Evolutionary conservation across 805 yeast genomes (phyloP).

Genomic region (Kazachstania martiniae): DNA sequence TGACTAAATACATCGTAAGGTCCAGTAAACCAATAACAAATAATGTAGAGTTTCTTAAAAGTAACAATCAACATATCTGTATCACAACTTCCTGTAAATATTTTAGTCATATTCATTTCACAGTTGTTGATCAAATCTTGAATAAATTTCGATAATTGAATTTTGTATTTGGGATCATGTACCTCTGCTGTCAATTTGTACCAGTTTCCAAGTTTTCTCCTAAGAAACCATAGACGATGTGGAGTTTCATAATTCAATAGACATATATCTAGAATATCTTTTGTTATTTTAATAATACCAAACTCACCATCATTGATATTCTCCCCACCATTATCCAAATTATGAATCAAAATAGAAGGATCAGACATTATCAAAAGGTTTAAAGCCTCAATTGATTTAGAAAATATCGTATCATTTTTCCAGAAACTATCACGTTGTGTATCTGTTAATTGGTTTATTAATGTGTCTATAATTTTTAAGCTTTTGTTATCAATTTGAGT

Average conservation of each 20-base stretch:
- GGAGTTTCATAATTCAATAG: constrained; percentile 7
- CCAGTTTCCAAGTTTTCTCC: constrained; percentile 20
- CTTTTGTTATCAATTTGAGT: constrained; percentile 10
- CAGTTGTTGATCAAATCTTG: constrained; percentile 5
- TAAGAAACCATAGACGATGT: constrained; percentile 19
- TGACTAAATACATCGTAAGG: constrained; percentile 8
- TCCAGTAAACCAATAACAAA: constrained; percentile 18
- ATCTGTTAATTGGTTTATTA: constrained; percentile 14
- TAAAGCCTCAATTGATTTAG: constrained; percentile 20
- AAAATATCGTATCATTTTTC: constrained; percentile 15
- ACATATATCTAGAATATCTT: constrained; percentile 11
- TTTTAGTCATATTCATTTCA: constrained; percentile 12
- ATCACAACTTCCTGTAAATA: constrained; percentile 8
- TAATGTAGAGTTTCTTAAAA: constrained; percentile 10
- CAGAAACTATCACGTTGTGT: constrained; percentile 4
- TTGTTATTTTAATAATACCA: constrained; percentile 13
- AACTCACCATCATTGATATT: not conserved
- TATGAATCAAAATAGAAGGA: constrained; percentile 11
- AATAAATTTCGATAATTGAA: constrained; percentile 6
- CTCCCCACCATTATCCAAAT: not conserved
- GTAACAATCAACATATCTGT: constrained; percentile 3
- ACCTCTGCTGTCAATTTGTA: constrained; percentile 8
- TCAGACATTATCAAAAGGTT: constrained; percentile 15
- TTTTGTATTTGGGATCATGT: constrained; percentile 8
- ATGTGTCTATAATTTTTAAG: constrained; percentile 13